These are phyloP conservation scores for Bifiguratus adelaidae DNA, from an alignment of 192 early-diverging fungal genomes.

Conservation along the genomic window DNA sequence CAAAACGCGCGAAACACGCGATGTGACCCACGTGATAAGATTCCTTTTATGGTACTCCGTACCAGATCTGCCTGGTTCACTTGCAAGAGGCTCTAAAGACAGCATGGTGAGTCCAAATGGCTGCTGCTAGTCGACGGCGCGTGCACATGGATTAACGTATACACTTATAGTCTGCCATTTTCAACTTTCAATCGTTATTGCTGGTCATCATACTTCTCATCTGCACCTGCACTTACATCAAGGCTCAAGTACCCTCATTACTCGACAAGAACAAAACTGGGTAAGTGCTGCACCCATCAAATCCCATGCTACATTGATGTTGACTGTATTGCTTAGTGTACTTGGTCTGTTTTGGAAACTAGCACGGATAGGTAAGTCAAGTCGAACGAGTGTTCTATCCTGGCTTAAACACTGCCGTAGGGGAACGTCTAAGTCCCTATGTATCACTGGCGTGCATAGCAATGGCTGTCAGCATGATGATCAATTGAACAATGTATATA, in stretches of 20 bases:
- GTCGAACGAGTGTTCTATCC: neutral
- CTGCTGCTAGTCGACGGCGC: too few relatives aligned
- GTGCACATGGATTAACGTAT: too few relatives aligned
- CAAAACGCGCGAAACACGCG: too few relatives aligned
- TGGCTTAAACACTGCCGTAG: conserved; percentile 23
- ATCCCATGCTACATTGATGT: neutral
- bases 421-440: conserved; percentile 91
- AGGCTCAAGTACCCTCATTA: conserved; percentile 77
- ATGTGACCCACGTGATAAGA: too few relatives aligned
- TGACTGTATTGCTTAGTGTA: conserved; percentile 12
- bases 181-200: conserved; percentile 90
- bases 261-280: conserved; percentile 87
- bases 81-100: too few relatives aligned
- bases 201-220: conserved; percentile 87
- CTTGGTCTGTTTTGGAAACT: conserved; percentile 92
- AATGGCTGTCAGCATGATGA: conserved; percentile 68
- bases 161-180: conserved; percentile 96
- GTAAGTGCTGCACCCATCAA: conserved; percentile 13
- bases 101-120: too few relatives aligned
- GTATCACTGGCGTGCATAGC: conserved; percentile 82
- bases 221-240: conserved; percentile 95
- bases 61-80: too few relatives aligned
- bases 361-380: conserved; percentile 68
- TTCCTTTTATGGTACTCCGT: too few relatives aligned
- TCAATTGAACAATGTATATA: too few relatives aligned